These are phyloP conservation scores for Daldinia decipiens DNA, from an alignment of 495 filamentous ascomycete genomes.

Conservation along the genomic window DNA sequence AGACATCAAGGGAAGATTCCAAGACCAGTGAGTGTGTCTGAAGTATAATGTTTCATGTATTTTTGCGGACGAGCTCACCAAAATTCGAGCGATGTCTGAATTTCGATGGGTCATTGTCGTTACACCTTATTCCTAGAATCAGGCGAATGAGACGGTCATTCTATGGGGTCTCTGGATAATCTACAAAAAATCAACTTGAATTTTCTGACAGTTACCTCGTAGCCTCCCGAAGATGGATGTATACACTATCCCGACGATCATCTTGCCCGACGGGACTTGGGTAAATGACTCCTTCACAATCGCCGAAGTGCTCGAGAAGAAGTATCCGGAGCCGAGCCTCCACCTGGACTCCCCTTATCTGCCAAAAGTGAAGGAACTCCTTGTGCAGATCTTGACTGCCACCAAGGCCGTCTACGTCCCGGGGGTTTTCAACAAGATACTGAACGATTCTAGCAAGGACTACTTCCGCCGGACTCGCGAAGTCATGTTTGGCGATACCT, in stretches of 20 bases:
- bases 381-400: conserved; percentile 28
- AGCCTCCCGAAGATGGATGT: conserved; percentile 49
- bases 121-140: background rate
- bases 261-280: conserved; percentile 61
- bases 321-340: conserved; percentile 63
- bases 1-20: conserved; percentile 61
- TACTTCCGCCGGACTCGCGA: conserved; percentile 60
- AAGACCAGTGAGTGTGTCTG: conserved; percentile 53
- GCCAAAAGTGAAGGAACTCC: conserved; percentile 42
- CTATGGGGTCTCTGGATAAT: background rate
- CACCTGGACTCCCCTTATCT: conserved; percentile 61
- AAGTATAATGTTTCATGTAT: background rate
- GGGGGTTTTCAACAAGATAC: conserved; percentile 49
- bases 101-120: background rate
- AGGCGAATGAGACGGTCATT: background rate
- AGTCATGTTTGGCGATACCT: conserved; percentile 53
- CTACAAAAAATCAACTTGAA: background rate
- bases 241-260: conserved; percentile 67
- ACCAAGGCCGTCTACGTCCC: conserved; percentile 49
- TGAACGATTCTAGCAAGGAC: conserved; percentile 52
- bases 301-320: conserved; percentile 59
- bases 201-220: conserved; percentile 26
- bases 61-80: too few species aligned
- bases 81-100: too few species aligned
- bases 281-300: conserved; percentile 69